Evolutionary conservation across 2,329 filamentous ascomycete genomes (phyloP), one percentile per base, ranked within the genome.

Genomic region (Sarocladiaceae sp.): DNA sequence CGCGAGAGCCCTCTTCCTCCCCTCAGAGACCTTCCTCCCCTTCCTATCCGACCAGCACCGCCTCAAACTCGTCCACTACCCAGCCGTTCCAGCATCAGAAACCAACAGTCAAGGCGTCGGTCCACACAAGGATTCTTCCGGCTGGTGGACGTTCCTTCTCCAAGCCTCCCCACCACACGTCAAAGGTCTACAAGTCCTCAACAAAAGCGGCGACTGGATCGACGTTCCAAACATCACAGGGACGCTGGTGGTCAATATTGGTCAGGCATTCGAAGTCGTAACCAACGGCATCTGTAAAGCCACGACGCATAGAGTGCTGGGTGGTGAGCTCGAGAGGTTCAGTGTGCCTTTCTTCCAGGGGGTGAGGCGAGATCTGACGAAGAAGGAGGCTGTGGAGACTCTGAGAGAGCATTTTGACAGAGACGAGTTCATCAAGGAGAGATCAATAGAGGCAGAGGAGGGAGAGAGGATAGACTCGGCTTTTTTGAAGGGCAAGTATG

Each of bases 101-200:
- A 33, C 45, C 2, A 43, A 31, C 12, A 39, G 52, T 3, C 76
- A 81, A 58, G 78, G 78, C 1, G 76, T 82, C 1, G 78, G 78
- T 0, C 72, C 78, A 1, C 78, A 82, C 59, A 81, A 81, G 52
- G 76, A 80, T 55, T 80, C 73, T 0, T 80, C 76, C 0, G 78
- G 78, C 3, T 82, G 76, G 76, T 77, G 78, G 64, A 82, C 79
- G 0, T 82, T 83, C 49, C 67, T 83, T 3, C 69, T 79, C 1
- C 80, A 83, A 55, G 73, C 77, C 6, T 76, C 73, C 0, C 67
- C 71, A 3, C 70, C 74, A 3, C 60, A 68, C 9, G 62, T 70
- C 2, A 55, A 66, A 31, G 71, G 75, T 0, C 60, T 79, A 0
- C 70, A 79, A 52, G 73, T 71, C 1, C 65, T 80, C 13, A 70